Percentiles rank a stretch among this genome's conserved stretches.
These are phyloP conservation scores for Aureobasidium sp. DNA, from an alignment of 2,329 filamentous ascomycete species.

Conservation along the genomic window DNA sequence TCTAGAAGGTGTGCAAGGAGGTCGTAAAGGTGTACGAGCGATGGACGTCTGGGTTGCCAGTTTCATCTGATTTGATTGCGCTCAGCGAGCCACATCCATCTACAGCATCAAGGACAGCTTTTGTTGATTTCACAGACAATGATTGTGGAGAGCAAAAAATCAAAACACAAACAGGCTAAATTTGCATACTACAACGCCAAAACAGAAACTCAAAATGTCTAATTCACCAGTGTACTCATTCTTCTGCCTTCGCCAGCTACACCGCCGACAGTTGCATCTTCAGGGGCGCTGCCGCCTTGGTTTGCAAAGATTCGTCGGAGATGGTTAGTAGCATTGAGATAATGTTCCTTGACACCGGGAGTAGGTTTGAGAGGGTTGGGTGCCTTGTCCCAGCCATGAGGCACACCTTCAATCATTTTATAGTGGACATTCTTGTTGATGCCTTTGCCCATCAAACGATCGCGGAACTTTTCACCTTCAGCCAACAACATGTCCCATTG, in stretches of 20 bases:
- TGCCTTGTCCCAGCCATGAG: constrained; percentile 62
- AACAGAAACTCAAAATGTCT: not conserved
- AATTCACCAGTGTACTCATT: constrained; percentile 9
- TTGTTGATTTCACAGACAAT: no score
- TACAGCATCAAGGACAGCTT: no score
- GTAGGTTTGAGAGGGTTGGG: constrained; percentile 53
- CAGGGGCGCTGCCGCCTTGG: not conserved
- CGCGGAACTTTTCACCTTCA: constrained; percentile 55
- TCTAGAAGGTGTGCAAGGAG: not conserved
- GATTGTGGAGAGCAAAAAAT: no score
- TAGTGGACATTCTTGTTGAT: constrained; percentile 50
- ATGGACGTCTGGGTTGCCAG: constrained; percentile 12
- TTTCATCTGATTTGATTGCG: not conserved
- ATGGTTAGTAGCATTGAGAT: constrained; percentile 47
- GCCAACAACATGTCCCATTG: constrained; percentile 62
- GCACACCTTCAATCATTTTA: constrained; percentile 51
- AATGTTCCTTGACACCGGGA: constrained; percentile 47
- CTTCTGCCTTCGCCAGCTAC: constrained; percentile 11
- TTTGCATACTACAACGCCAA: not conserved
- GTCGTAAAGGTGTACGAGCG: not conserved
- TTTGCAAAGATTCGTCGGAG: constrained; percentile 39
- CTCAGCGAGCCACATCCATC: no score
- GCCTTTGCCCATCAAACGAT: constrained; percentile 41
- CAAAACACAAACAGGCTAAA: no score
- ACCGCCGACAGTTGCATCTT: not conserved